Evolutionary conservation across 2,329 filamentous ascomycete genomes (phyloP).

Genomic region (Neophaeococcomyces aloes): DNA sequence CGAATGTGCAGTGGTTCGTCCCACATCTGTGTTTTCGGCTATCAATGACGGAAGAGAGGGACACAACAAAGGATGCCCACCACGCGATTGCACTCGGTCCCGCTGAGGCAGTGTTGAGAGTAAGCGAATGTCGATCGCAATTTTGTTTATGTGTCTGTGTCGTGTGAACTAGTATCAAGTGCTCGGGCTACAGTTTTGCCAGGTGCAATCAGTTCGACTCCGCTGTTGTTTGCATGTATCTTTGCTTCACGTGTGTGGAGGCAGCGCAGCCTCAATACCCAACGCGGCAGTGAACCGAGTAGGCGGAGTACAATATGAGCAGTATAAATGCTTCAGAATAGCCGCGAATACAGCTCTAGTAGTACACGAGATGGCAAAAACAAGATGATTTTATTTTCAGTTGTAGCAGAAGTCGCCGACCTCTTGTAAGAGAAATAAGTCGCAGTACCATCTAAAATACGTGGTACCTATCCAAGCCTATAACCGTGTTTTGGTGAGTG

Average conservation of each 20-base stretch:
- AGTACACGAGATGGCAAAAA: no score
- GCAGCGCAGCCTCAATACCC: not conserved
- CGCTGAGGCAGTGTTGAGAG: not conserved
- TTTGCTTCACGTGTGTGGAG: slow-evolving; percentile 1
- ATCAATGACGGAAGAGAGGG: slow-evolving; percentile 3
- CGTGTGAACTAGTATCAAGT: not conserved
- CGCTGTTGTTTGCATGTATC: no score
- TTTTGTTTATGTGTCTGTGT: not conserved
- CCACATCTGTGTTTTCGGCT: slow-evolving; percentile 10
- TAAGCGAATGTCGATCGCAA: not conserved
- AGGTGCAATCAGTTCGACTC: not conserved
- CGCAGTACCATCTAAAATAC: no score
- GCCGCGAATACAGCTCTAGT: no score
- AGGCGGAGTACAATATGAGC: not conserved
- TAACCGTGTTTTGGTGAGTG: no score
- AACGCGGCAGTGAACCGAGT: not conserved
- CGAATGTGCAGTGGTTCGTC: not conserved
- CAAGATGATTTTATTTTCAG: no score
- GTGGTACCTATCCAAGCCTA: no score
- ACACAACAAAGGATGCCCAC: not conserved
- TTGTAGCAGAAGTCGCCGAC: no score
- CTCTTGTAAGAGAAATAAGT: no score
- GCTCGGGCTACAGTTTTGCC: not conserved
- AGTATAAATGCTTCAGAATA: not conserved
- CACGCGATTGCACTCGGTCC: not conserved